Evolutionary conservation across 164 flowering plant genomes (phyloP).

Genomic region (Cinnamomum chago): DNA sequence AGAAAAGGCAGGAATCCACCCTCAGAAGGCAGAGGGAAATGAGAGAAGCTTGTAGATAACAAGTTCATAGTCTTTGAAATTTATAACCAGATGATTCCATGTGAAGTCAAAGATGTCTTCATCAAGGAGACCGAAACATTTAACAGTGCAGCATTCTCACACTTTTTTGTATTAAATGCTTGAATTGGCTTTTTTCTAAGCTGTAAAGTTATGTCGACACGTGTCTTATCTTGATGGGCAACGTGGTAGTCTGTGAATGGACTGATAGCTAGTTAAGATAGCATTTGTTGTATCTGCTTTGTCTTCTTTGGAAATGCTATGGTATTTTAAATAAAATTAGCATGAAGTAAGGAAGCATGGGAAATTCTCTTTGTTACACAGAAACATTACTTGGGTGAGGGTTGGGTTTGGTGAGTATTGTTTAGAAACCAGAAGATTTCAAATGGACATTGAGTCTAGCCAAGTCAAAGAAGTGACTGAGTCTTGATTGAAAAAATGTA

Average conservation of each 20-base stretch:
- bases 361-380: not conserved
- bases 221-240: not conserved
- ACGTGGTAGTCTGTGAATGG: not conserved
- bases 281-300: no score
- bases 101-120: not conserved
- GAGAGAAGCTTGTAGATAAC: not conserved
- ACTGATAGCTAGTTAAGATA: not conserved
- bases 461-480: no score
- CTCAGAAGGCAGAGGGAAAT: not conserved
- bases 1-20: not conserved
- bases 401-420: not conserved
- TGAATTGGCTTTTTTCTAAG: not conserved
- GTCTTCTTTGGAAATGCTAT: no score
- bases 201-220: not conserved
- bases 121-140: not conserved
- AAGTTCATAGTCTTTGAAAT: not conserved
- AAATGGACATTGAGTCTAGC: no score
- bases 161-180: slow-evolving; percentile 5
- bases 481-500: no score
- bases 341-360: not conserved
- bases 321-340: not conserved
- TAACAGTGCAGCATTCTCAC: no score
- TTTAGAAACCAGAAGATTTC: not conserved
- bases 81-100: not conserved
- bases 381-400: not conserved